phyloP scores from a whole-genome alignment of 2,329 filamentous ascomycete species.

The Cadophora sp. region DNA sequence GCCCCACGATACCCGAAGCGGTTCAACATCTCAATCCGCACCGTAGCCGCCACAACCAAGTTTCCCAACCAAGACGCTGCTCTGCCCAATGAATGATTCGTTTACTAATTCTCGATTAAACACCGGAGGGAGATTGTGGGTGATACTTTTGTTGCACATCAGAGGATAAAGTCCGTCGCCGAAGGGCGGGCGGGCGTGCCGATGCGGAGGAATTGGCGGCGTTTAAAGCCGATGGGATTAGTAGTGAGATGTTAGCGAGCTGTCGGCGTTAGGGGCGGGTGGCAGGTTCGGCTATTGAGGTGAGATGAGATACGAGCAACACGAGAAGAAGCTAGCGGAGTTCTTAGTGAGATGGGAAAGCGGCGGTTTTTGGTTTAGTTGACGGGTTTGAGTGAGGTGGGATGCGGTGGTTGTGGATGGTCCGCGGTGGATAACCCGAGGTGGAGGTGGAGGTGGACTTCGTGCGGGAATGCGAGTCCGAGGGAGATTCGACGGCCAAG shows the following conservation, averaged over 20 bases:
- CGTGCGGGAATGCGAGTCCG: no score
- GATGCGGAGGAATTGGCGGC: background rate
- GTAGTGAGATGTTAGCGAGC: background rate
- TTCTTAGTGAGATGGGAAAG: no score
- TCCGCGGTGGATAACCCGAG: no score
- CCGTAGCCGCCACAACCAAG: background rate
- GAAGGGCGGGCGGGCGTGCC: background rate
- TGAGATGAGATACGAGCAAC: background rate
- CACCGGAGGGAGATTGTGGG: no score
- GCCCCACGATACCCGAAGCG: background rate
- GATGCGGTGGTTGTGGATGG: no score
- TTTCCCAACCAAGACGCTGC: background rate
- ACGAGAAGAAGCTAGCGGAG: background rate
- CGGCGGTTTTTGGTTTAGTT: no score
- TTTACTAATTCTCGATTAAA: background rate
- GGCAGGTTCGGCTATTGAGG: background rate
- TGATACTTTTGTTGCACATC: constrained; percentile 12
- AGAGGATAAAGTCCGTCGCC: background rate
- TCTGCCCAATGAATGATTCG: background rate
- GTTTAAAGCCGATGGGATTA: background rate
- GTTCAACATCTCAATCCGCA: background rate
- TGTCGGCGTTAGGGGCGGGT: background rate
- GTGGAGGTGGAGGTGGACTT: no score
- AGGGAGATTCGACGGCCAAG: no score
- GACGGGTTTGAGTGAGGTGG: no score